A percentile compares a stretch with the other conserved stretches of the same genome.
These are phyloP conservation scores for Lagenidium sp. DNA, from an alignment of 352 stramenopile species.

Conservation along the genomic window DNA sequence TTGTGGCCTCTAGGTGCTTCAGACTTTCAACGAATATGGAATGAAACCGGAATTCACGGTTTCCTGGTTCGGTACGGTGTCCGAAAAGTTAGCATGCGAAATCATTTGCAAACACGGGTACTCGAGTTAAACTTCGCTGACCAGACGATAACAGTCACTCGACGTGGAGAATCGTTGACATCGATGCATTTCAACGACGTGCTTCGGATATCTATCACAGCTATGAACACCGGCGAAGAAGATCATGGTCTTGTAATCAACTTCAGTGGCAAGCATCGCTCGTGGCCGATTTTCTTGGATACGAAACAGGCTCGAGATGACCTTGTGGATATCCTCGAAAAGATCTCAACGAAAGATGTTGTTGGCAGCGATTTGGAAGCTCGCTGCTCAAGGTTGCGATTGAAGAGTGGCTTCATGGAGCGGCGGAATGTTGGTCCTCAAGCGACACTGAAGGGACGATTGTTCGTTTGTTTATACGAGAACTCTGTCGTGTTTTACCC, in stretches of 20 bases:
- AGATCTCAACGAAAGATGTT: conserved; percentile 59
- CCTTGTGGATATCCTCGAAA: conserved; percentile 55
- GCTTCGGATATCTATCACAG: conserved; percentile 27
- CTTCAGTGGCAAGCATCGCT: conserved; percentile 50
- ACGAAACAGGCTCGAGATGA: conserved; percentile 63
- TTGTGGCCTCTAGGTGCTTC: conserved; percentile 9
- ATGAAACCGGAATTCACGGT: conserved; percentile 66
- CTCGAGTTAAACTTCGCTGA: conserved; percentile 84
- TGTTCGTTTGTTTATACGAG: conserved; percentile 75
- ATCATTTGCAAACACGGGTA: conserved; percentile 76
- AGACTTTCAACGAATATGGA: conserved; percentile 72
- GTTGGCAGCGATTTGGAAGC: conserved; percentile 56
- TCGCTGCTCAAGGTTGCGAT: conserved; percentile 52
- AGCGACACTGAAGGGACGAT: conserved; percentile 60
- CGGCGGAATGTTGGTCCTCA: conserved; percentile 68
- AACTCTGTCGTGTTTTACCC: conserved; percentile 76
- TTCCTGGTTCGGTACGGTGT: conserved; percentile 80
- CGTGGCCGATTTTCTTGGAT: conserved; percentile 77
- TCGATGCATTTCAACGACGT: conserved; percentile 73
- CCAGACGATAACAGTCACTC: conserved; percentile 72
- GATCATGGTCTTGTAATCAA: conserved; percentile 62
- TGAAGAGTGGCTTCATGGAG: conserved; percentile 68
- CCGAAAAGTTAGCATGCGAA: conserved; percentile 67
- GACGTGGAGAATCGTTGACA: conserved; percentile 65
- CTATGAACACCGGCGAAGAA: conserved; percentile 30